Evolutionary conservation across 2,329 filamentous ascomycete genomes (phyloP).

Genomic region (Penicillium sp.): DNA sequence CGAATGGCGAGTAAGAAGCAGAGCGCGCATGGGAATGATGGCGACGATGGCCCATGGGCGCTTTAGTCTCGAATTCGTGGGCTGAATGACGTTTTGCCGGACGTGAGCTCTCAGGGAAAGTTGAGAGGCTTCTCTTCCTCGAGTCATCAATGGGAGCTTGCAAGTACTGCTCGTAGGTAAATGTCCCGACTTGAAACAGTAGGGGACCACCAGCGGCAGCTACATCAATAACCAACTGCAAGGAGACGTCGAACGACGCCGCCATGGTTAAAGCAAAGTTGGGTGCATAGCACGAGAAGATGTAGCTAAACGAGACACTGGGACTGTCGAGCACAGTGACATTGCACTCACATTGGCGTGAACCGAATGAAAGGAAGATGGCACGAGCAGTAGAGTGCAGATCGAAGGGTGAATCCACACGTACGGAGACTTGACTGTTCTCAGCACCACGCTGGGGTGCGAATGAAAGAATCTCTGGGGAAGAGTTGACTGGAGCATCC

Average conservation of each 20-base stretch:
- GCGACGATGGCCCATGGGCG: slow-evolving; percentile 42
- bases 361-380: slow-evolving; percentile 70
- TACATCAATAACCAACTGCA: slow-evolving; percentile 59
- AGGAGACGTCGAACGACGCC: slow-evolving; percentile 53
- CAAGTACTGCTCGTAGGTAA: slow-evolving; percentile 54
- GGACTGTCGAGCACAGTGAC: slow-evolving; percentile 58
- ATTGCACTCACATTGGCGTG: slow-evolving; percentile 65
- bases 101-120: slow-evolving; percentile 47
- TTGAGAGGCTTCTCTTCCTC: slow-evolving; percentile 56
- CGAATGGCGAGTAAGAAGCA: slow-evolving; percentile 47
- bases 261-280: slow-evolving; percentile 56
- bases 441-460: slow-evolving; percentile 64
- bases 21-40: slow-evolving; percentile 53
- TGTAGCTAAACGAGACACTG: slow-evolving; percentile 64
- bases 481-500: slow-evolving; percentile 55
- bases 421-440: slow-evolving; percentile 68
- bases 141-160: slow-evolving; percentile 39
- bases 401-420: slow-evolving; percentile 72
- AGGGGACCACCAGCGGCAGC: slow-evolving; percentile 49
- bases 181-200: slow-evolving; percentile 56
- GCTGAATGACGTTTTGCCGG: slow-evolving; percentile 46
- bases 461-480: slow-evolving; percentile 64
- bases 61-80: slow-evolving; percentile 47
- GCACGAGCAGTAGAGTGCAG: slow-evolving; percentile 56
- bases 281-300: slow-evolving; percentile 69